Evolutionary conservation across 1,284 basidiomycete genomes (phyloP).

Genomic region (Phellopilus nigrolimitatus): DNA sequence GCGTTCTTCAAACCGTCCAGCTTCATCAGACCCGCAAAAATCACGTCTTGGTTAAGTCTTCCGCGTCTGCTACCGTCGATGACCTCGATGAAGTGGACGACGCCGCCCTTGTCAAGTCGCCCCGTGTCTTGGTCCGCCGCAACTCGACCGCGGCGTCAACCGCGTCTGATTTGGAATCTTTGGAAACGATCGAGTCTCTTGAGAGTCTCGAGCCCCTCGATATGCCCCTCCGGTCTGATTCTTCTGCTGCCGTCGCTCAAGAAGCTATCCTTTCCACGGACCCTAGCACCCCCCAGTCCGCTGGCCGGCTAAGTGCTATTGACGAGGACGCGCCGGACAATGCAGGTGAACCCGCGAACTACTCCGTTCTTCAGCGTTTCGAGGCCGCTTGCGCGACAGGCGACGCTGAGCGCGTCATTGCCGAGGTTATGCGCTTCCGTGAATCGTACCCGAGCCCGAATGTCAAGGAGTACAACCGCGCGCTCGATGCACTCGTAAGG

Average conservation of each 20-base stretch:
- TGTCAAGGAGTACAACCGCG: conserved; percentile 60
- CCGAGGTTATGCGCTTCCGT: conserved; percentile 24
- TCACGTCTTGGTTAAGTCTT: conserved; percentile 42
- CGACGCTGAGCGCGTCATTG: conserved; percentile 20
- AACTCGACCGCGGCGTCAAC: conserved; percentile 40
- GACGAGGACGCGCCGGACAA: conserved; percentile 12
- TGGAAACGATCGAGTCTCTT: conserved; percentile 21
- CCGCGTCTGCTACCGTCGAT: conserved; percentile 10
- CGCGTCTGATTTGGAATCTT: conserved; percentile 15
- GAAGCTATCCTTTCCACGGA: conserved; percentile 22
- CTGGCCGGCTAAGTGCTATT: conserved; percentile 14
- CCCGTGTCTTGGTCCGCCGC: conserved; percentile 33
- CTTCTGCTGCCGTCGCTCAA: conserved; percentile 16
- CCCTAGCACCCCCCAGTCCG: conserved; percentile 23
- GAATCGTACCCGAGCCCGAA: conserved; percentile 16
- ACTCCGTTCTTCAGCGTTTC: conserved; percentile 10
- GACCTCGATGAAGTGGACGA: conserved; percentile 7
- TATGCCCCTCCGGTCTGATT: too few species aligned
- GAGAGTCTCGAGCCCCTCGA: conserved; percentile 19
- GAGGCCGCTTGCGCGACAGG: conserved; percentile 12
- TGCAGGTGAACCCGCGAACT: conserved; percentile 5
- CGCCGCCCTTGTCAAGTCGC: conserved; percentile 7
- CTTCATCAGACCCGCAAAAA: conserved; percentile 47
- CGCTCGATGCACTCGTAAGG: conserved; percentile 50
- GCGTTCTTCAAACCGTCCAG: conserved; percentile 58